Base-by-base conservation (phyloP, 1,139 yeast genomes). In the Yamadazyma sp. region DNA sequence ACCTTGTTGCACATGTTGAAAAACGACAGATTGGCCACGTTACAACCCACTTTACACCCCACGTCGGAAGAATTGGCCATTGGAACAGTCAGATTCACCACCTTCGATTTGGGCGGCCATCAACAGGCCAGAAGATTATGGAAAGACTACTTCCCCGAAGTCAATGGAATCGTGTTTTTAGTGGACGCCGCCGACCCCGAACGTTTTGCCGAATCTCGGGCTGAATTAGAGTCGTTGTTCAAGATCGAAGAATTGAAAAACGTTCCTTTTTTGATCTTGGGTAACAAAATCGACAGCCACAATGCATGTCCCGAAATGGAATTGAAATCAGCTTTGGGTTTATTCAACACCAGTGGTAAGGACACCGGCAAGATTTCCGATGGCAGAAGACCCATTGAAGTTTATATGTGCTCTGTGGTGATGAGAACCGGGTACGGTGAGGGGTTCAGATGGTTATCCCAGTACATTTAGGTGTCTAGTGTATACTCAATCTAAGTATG, bases 141-240 rank as follows among this genome's bases (percentile, higher is more conserved):
- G 99, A 90, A 89, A 64, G 97, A 92, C 64, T 92, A 92, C 66
- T 92, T 94, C 82, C 99, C 98, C 40, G 98, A 92, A 67, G 98
- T 92, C 40, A 86, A 89, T 64, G 98, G 97, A 38, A 92, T 92
- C 54, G 97, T 92, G 21, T 94, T 87, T 67, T 76, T 94, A 46
- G 97, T 92, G 30, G 99, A 92, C 62, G 95, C 96, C 41, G 97
- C 97, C 43, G 98, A 92, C 61, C 83, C 95, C 34, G 96, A 84
- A 60, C 84, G 99, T 66, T 86, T 92, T 54, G 86, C 87, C 48
- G 99, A 92, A 71, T 85, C 96, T 42, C 86, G 87, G 69, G 89
- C 90, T 30, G 98, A 92, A 70, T 78, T 92, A 60, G 97, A 92
- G 58, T 90, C 95, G 26, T 76, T 92, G 51, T 85, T 92, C 61